Evolutionary conservation across 2,329 filamentous ascomycete species (phyloP), one percentile per base, ranked within the genome.

Genomic region (Escovopsis sp.): DNA sequence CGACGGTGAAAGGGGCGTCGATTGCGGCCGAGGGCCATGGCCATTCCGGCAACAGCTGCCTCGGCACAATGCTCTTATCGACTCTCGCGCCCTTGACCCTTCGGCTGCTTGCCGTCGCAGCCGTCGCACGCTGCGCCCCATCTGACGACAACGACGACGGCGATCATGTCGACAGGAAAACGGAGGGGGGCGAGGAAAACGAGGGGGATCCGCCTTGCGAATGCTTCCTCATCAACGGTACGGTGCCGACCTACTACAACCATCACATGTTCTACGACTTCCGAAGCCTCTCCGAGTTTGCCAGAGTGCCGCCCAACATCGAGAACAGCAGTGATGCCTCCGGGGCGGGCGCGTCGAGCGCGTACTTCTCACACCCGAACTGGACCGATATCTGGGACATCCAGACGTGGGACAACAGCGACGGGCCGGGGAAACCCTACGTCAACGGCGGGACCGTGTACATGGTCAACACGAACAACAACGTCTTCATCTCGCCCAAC

Each of bases 231-330:
- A 69, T 64, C 49, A 70, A 72, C 49, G 65, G 60, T 36, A 64
- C 61, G 11, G 59, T 58, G 38, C 53, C 60, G 23, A 51, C 53
- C 33, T 72, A 64, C 55, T 73, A 68, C 50, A 55, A 59, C 12
- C 55, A 59, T 15, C 70, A 70, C 51, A 50, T 55, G 33, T 73
- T 73, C 56, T 69, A 66, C 48, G 70, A 73, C 53, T 73, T 71
- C 48, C 59, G 69, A 38, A 55, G 54, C 34, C 61, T 69, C 23
- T 36, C 54, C 3, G 49, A 65, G 26, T 62, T 67, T 43, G 65
- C 63, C 3, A 48, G 53, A 36, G 57, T 62, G 8, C 62, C 66
- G 1, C 41, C 51, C 7, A 49, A 56, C 38, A 49, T 65, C 40
- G 40, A 42, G 4, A 54, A 60, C 43, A 37, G 47, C n/a, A 45